phyloP scores from a whole-genome alignment of 2,329 filamentous ascomycete genomes.

The Periconia sp. region DNA sequence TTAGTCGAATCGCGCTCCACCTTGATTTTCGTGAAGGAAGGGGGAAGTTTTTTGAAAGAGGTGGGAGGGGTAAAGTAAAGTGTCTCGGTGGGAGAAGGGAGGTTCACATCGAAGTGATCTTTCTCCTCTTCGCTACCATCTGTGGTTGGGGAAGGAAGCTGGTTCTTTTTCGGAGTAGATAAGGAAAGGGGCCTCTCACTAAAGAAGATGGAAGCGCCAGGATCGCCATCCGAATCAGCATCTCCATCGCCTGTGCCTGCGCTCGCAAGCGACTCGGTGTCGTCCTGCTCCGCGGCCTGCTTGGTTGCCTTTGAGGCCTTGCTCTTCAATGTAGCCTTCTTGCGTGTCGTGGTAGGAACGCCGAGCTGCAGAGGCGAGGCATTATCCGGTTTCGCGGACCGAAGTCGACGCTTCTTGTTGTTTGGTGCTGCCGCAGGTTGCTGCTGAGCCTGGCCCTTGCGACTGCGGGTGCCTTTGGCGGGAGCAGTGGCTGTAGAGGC shows the following conservation, averaged over 20 bases:
- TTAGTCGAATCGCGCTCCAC: neutral
- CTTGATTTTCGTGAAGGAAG: neutral
- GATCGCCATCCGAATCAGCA: neutral
- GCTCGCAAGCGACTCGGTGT: neutral
- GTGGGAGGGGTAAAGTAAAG: neutral
- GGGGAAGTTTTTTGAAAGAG: neutral
- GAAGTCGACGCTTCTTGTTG: slow-evolving; percentile 11
- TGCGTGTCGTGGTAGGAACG: neutral
- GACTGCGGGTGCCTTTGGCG: neutral
- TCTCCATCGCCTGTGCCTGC: neutral
- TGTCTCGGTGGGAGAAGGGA: neutral
- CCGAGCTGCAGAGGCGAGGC: neutral
- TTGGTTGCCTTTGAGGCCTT: neutral
- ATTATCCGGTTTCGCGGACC: slow-evolving; percentile 14
- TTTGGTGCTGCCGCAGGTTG: neutral
- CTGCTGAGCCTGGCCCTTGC: neutral
- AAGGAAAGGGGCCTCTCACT: neutral
- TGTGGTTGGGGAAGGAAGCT: neutral
- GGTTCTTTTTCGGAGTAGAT: neutral
- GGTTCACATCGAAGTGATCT: neutral
- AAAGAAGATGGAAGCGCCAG: slow-evolving; percentile 5
- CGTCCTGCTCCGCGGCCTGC: neutral
- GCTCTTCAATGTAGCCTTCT: neutral
- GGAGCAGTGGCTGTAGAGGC: neutral
- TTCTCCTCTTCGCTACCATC: neutral